These are phyloP conservation scores for Psilocybe sp. DNA, from an alignment of 768 basidiomycete species.

Conservation along the genomic window DNA sequence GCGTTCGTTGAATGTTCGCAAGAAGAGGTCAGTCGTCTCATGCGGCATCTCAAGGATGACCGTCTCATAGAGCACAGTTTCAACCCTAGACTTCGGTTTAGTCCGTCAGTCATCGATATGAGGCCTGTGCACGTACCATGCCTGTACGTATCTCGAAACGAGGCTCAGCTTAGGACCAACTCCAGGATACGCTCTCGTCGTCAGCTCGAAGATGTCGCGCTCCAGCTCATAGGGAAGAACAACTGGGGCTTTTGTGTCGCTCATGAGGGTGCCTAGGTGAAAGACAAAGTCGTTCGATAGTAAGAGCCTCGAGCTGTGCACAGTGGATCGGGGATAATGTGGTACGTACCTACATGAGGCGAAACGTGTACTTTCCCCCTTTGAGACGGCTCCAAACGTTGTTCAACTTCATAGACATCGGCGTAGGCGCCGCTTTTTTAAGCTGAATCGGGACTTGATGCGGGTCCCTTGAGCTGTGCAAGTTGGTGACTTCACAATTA, in stretches of 20 bases:
- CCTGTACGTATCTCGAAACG: constrained; percentile 21
- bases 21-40: constrained; percentile 18
- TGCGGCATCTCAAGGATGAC: constrained; percentile 23
- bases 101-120: not conserved
- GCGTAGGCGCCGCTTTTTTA: no score
- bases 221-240: constrained; percentile 31
- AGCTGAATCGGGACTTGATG: no score
- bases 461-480: no score
- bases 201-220: constrained; percentile 30
- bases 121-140: constrained; percentile 18
- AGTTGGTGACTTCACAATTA: no score
- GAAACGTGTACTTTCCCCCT: no score
- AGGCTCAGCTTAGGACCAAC: constrained; percentile 22
- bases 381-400: no score
- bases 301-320: no score
- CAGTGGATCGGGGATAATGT: no score
- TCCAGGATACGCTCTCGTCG: constrained; percentile 22
- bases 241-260: constrained; percentile 1
- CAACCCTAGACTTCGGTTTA: constrained; percentile 21
- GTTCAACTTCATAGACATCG: no score
- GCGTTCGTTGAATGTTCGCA: constrained; percentile 24
- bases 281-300: no score
- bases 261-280: not conserved
- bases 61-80: constrained; percentile 29
- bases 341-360: no score